Evolutionary conservation across 352 stramenopile genomes (phyloP), one percentile per base, ranked within the genome.

Genomic region (Globisporangium carolinianum): DNA sequence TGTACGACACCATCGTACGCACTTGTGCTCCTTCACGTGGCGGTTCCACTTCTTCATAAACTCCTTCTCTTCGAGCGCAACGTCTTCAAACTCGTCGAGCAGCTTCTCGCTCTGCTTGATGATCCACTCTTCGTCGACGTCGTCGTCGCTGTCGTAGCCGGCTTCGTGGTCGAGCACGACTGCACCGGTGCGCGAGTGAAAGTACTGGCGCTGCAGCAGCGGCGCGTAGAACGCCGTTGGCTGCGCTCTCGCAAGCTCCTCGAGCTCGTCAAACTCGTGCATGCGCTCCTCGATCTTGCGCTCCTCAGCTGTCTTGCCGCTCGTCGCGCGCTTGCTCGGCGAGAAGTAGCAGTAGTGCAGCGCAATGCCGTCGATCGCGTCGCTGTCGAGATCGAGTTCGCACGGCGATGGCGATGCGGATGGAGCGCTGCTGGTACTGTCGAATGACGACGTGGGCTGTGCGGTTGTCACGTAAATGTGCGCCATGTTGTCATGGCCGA

Each of bases 11-110:
- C 24, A 32, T 32, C 18, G 45, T 15, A 53, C 49, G 38, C 51
- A 91, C 81, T 72, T 82, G 58, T 87, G 80, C 51, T 88, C 72
- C 59, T 90, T 89, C 18, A 89, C 74, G 53, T 92, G 83, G 49
- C 83, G 83, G 65, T 95, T 95, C 86, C 86, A 95, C 64, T 87
- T 89, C 69, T 95, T 95, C 86, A 95, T 95, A 56, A 95, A 91
- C 53, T 91, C 82, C 53, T 94, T 94, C 54, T 94, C 84, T 61
- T 94, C 84, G 37, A 92, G 60, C 36, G 86, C 77, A 1, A 95
- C 86, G 48, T 95, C 86, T 60, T 95, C 83, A 53, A 94, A 95
- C 57, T 95, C 86, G 55, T 95, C 82, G 32, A 95, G 56, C 59
- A 95, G 75, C 67, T 82, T 76, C 60, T 94, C 86, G 56, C 81